Conservation (phyloP, 805 yeast genomes). For the Ogataea glucozyma region DNA sequence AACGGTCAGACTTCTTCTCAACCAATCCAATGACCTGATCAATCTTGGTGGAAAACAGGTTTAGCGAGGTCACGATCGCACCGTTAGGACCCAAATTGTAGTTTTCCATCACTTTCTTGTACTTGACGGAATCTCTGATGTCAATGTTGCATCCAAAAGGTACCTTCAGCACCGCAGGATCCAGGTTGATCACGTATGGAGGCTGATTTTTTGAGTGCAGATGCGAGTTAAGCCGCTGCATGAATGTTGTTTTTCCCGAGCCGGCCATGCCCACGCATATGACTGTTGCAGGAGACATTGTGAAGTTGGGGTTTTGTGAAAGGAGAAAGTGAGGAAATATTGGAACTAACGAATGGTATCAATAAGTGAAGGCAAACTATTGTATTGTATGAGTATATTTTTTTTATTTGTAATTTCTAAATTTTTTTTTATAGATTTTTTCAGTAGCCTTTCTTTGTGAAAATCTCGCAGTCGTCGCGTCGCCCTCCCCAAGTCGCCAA, state of each 20-base stretch:
- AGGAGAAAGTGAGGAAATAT: no score
- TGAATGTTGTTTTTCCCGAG: conserved; percentile 95
- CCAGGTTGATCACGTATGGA: conserved; percentile 91
- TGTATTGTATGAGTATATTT: no score
- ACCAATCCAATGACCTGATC: conserved; percentile 90
- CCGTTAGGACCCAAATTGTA: conserved; percentile 97
- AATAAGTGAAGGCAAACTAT: no score
- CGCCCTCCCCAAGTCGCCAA: no score
- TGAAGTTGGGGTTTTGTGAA: conserved; percentile 1
- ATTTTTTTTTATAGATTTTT: no score
- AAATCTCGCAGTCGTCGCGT: no score
- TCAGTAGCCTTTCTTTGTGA: no score
- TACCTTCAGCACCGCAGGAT: conserved; percentile 93
- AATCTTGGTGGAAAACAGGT: conserved; percentile 89
- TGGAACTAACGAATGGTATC: no score
- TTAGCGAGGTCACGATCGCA: conserved; percentile 93
- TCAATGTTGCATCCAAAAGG: conserved; percentile 95
- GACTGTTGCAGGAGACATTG: conserved; percentile 38
- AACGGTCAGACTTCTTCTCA: conserved; percentile 66
- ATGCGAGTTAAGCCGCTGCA: conserved; percentile 92
- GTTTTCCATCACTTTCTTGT: conserved; percentile 94
- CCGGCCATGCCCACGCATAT: conserved; percentile 51
- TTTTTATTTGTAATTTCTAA: no score
- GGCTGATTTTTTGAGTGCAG: conserved; percentile 68
- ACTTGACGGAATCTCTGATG: conserved; percentile 93